Percentiles rank a stretch among this genome's conserved stretches.
Evolutionary conservation across 176 grass and related monocot species (phyloP).

Genomic region (Zea mays): DNA sequence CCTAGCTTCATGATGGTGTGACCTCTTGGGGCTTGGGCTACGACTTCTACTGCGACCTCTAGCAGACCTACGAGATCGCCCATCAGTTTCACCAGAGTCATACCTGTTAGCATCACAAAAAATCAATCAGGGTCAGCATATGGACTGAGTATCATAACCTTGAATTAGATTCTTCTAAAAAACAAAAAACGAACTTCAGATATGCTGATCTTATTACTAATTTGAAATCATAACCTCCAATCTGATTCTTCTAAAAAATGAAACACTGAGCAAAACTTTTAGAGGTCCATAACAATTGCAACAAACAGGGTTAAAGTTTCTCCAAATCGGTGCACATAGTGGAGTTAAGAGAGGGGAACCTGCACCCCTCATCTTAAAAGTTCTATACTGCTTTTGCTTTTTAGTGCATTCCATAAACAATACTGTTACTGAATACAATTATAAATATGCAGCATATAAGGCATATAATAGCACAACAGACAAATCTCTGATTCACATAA

Average conservation of each 20-base stretch:
- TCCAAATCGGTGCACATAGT: neutral
- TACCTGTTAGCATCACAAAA: slow-evolving; percentile 43
- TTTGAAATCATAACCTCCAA: slow-evolving; percentile 14
- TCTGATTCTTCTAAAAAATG: slow-evolving; percentile 3
- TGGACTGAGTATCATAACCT: slow-evolving; percentile 14
- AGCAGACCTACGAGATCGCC: slow-evolving; percentile 43
- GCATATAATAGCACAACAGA: neutral
- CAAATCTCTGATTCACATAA: neutral
- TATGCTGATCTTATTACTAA: neutral
- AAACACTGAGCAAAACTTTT: neutral
- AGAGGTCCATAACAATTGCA: neutral
- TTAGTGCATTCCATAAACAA: neutral
- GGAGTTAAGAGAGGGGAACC: no score
- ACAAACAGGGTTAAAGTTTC: neutral
- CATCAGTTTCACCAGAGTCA: slow-evolving; percentile 43
- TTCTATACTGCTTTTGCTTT: neutral
- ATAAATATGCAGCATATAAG: neutral
- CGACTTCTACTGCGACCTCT: slow-evolving; percentile 54
- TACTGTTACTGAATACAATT: neutral
- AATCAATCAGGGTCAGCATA: slow-evolving; percentile 25
- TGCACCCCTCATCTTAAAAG: no score
- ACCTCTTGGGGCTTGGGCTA: slow-evolving; percentile 62
- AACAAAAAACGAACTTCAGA: neutral
- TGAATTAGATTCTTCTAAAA: neutral
- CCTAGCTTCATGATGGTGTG: slow-evolving; percentile 44